Percentiles rank a stretch among this genome's conserved stretches.
These are phyloP conservation scores for Paracamarosporium sp. DNA, from an alignment of 2,329 filamentous ascomycete species.

Conservation along the genomic window DNA sequence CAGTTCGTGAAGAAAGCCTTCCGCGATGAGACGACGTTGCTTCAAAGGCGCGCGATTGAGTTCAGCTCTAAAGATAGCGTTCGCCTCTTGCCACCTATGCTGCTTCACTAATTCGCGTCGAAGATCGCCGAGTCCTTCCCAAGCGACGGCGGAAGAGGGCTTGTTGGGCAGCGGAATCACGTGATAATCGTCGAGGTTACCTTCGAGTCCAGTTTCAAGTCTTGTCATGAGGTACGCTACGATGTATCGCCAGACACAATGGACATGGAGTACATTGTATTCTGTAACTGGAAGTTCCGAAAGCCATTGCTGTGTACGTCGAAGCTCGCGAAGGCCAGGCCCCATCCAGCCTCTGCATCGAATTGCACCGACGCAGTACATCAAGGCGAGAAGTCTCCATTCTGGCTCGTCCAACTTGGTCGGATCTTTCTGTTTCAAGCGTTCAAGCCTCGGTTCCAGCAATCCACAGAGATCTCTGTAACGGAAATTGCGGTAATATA, in stretches of 20 bases:
- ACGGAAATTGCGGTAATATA: neutral
- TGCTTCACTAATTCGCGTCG: conserved; percentile 1
- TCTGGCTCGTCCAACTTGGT: neutral
- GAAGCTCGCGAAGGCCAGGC: neutral
- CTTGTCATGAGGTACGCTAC: conserved; percentile 1
- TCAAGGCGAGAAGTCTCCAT: neutral
- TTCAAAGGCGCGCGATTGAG: conserved; percentile 3
- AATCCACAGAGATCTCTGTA: neutral
- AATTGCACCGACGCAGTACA: neutral
- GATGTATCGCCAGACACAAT: neutral
- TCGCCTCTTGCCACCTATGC: conserved; percentile 1
- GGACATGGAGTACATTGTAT: neutral
- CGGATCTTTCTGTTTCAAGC: neutral
- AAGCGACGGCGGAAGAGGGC: neutral
- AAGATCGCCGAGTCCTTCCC: conserved; percentile 3
- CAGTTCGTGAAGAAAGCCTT: neutral
- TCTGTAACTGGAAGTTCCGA: neutral
- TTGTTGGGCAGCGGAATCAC: neutral
- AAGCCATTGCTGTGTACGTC: neutral
- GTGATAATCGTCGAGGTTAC: neutral
- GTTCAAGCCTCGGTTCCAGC: neutral
- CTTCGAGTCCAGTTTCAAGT: neutral
- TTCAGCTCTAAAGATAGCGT: neutral
- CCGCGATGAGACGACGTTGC: neutral
- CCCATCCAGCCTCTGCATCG: conserved; percentile 1